Base-by-base conservation (phyloP, 2,329 filamentous ascomycete species). In the Xylaria multiplex region DNA sequence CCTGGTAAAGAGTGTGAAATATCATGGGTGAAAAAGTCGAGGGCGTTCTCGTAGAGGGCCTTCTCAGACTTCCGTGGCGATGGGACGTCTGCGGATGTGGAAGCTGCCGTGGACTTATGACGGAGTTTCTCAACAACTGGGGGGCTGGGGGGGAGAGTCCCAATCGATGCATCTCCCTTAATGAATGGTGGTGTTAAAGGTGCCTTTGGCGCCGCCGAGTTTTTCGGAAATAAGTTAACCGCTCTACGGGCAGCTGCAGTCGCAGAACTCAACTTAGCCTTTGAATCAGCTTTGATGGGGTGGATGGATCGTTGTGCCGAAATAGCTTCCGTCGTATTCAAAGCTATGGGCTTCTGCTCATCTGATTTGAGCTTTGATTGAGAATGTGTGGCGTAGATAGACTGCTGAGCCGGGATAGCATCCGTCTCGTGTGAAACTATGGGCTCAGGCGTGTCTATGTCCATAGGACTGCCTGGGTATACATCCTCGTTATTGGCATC, bases 1-100 rank as follows among this genome's bases (percentile, higher is more conserved):
- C 72, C 73, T 9, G 74, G 74, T 37, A 76, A 61, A 13, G 70
- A 70, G 50, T 70, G 49, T 9, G 66, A 57, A 7, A 70, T 37
- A 35, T 75, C 72, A 14, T 71, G 69, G 1, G 71, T 65, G 49
- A 74, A 74, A 42, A 75, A 73, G 6, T 74, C 70, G 3, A 64
- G 62, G 19, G 70, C 55, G 24, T 64, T 62, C 4, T 49, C 35
- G 45, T 72, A 74, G 30, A 64, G 69, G 8, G 70, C 50, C 14
- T 65, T 63, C 22, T 63, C 57, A 1, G 46, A 22, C 35, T 49
- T 32, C 27, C 13, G 48, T 9, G 45, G 14, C 1, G 27, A 22
- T 8, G 24, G 19, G 6, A 32, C 30, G 3, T 66, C 37, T n/a
- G 19, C 4, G 2, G 46, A 52, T 56, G 35, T 37, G 3, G 46